Percentiles rank a stretch among this genome's conserved stretches.
These are phyloP conservation scores for Umbelopsis isabellina DNA, from an alignment of 192 early-diverging fungal genomes.

Conservation along the genomic window DNA sequence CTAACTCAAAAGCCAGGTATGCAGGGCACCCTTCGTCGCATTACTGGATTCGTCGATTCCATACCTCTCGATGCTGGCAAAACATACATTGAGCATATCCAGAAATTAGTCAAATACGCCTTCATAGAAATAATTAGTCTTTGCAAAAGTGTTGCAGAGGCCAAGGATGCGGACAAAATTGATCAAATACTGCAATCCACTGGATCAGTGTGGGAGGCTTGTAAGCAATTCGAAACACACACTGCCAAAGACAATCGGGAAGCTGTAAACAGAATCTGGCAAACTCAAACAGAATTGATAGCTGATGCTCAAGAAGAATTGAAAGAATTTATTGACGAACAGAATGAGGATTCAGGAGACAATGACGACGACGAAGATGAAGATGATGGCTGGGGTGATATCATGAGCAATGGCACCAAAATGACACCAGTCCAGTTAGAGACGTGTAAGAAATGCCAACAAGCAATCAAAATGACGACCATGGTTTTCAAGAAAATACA, in stretches of 20 bases:
- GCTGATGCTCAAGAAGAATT: constrained; percentile 33
- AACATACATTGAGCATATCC: constrained; percentile 8
- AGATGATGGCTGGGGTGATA: constrained; percentile 29
- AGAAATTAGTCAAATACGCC: not conserved
- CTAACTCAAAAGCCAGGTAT: constrained; percentile 12
- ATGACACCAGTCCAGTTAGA: constrained; percentile 18
- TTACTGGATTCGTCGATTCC: constrained; percentile 35
- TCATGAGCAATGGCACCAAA: constrained; percentile 19
- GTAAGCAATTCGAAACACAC: constrained; percentile 5
- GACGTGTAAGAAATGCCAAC: constrained; percentile 6
- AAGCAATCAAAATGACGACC: constrained; percentile 26
- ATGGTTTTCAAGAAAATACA: constrained; percentile 33
- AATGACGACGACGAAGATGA: constrained; percentile 24
- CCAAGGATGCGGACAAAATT: constrained; percentile 21
- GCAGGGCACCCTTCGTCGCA: constrained; percentile 28
- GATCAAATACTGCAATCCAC: constrained; percentile 33
- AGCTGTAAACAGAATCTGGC: constrained; percentile 28
- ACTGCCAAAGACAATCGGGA: constrained; percentile 27
- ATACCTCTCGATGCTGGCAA: constrained; percentile 20
- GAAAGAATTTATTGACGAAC: constrained; percentile 24
- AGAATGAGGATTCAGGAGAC: not conserved
- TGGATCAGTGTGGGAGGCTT: constrained; percentile 35
- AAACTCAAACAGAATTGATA: constrained; percentile 15
- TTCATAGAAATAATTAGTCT: constrained; percentile 26
- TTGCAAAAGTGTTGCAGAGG: constrained; percentile 24